Evolutionary conservation across 768 basidiomycete genomes (phyloP).

Genomic region (Lactarius hatsudake): DNA sequence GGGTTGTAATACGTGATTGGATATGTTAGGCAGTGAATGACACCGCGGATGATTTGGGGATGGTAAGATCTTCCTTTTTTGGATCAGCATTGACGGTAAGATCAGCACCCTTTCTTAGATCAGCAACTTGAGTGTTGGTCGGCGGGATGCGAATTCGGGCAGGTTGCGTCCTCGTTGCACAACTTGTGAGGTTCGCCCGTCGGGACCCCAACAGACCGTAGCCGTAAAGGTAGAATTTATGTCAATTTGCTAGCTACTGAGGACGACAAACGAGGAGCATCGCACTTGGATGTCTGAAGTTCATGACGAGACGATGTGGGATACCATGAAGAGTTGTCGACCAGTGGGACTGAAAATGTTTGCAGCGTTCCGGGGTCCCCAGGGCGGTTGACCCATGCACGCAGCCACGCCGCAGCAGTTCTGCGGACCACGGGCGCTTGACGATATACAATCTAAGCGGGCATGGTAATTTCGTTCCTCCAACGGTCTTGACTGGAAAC

Average conservation of each 20-base stretch:
- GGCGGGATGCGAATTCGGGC: background rate
- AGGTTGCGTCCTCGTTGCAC: background rate
- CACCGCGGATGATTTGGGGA: background rate
- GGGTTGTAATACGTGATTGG: background rate
- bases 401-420: conserved; percentile 1
- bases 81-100: background rate
- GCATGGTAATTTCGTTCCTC: background rate
- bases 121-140: background rate
- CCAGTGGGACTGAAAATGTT: background rate
- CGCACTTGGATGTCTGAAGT: background rate
- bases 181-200: background rate
- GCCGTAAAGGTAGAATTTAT: background rate
- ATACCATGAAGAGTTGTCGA: background rate
- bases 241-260: background rate
- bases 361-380: background rate
- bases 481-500: background rate
- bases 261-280: background rate
- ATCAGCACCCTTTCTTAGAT: background rate
- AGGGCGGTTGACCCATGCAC: background rate
- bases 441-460: background rate
- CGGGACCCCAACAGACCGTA: background rate
- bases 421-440: background rate
- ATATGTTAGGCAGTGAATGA: background rate
- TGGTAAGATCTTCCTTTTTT: background rate
- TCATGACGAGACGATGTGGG: background rate